Base-by-base conservation (phyloP, 495 filamentous ascomycete genomes). In the Bacidia rubella region DNA sequence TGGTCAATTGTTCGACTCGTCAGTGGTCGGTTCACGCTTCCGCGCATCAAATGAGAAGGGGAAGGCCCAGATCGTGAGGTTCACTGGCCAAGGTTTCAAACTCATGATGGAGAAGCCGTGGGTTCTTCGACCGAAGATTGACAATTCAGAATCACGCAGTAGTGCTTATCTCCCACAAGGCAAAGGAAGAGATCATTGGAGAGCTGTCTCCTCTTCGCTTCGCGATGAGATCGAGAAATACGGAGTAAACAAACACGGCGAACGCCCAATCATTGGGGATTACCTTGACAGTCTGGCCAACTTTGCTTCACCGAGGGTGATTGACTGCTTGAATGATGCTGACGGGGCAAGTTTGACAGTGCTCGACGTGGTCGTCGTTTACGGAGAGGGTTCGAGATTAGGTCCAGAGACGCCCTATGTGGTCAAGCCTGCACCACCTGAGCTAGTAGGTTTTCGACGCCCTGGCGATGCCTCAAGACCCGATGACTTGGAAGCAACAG, bases 361-460 rank as follows among this genome's bases (percentile, higher is more conserved):
- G 32, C 59, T 74, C 20, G 72, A 74, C 54, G 64, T 73, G 0
- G 57, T 73, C 1, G 51, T 74, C 17, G 63, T 60, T 7, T 53
- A 54, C 3, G 69, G 68, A 23, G 54, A 47, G 3, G 63, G 68
- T 1, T 55, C 50, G 47, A 70, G 64, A 51, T 27, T 60, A 7
- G 54, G 52, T 4, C 41, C 56, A 0, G 53, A 46, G 15, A 51
- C 53, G 19, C 15, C 44, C 2, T 66, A 65, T 50, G 39, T 65
- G 9, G 60, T 39, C 3, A 50, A 57, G 24, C 65, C 53, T 20
- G 56, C 47, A 10, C 5, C 20, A 19, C 11, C 56, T 12, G 11
- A 21, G 44, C 58, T 22, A 52, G 43, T 9, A 55, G 62, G 20
- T 26, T 66, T 50, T n/a, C 12, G n/a, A 12, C 19, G 9, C 23